These are phyloP conservation scores for Trichosporon sp. DNA, from an alignment of 1,284 basidiomycete genomes.

Conservation along the genomic window DNA sequence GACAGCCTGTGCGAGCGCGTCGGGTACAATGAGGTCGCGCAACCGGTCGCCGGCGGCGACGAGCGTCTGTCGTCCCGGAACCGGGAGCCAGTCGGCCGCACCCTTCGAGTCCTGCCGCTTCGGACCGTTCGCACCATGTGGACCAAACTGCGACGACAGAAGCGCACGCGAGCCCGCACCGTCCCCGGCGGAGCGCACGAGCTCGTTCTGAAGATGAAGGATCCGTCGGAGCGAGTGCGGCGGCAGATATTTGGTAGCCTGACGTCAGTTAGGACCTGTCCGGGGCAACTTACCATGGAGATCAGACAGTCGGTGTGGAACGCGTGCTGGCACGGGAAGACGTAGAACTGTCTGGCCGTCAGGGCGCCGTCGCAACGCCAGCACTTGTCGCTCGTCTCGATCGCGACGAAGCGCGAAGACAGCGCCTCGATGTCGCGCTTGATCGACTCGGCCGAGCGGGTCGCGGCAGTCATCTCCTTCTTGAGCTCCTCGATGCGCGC, in stretches of 20 bases:
- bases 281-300: slow-evolving; percentile 62
- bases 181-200: slow-evolving; percentile 58
- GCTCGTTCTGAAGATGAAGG: slow-evolving; percentile 73
- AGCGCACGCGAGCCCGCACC: slow-evolving; percentile 32
- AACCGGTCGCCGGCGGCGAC: slow-evolving; percentile 82
- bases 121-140: slow-evolving; percentile 16
- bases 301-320: slow-evolving; percentile 96
- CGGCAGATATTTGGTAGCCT: slow-evolving; percentile 88
- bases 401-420: slow-evolving; percentile 85
- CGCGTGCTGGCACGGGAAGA: slow-evolving; percentile 94
- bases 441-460: slow-evolving; percentile 84
- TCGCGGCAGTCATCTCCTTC: slow-evolving; percentile 93
- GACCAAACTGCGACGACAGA: slow-evolving; percentile 29
- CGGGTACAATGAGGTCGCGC: slow-evolving; percentile 84
- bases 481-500: slow-evolving; percentile 86
- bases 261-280: slow-evolving; percentile 13
- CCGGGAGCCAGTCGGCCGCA: slow-evolving; percentile 35
- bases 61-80: slow-evolving; percentile 68
- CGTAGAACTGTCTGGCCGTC: slow-evolving; percentile 88
- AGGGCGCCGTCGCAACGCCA: slow-evolving; percentile 71
- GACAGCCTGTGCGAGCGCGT: slow-evolving; percentile 65
- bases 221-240: slow-evolving; percentile 74
- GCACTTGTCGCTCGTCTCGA: slow-evolving; percentile 83
- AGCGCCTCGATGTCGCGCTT: slow-evolving; percentile 83
- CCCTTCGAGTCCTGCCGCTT: slow-evolving; percentile 16